Percentiles rank a stretch among this genome's conserved stretches.
Evolutionary conservation across 2,329 filamentous ascomycete species (phyloP).

Genomic region (Botryotinia narcissicola): DNA sequence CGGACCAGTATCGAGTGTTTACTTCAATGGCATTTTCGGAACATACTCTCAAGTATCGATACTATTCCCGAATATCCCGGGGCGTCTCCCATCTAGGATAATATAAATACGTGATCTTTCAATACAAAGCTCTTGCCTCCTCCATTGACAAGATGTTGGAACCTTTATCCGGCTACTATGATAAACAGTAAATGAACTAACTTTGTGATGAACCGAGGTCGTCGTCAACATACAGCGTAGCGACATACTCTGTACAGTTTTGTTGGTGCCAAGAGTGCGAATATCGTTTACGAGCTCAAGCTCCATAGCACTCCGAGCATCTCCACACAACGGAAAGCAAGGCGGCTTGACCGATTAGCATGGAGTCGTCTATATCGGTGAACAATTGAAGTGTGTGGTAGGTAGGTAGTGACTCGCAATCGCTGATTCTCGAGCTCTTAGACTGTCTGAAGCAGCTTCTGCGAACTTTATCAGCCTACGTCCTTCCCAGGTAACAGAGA

Average conservation of each 20-base stretch:
- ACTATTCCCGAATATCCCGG: neutral
- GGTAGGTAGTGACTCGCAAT: neutral
- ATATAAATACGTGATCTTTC: neutral
- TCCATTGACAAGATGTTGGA: neutral
- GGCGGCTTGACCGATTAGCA: neutral
- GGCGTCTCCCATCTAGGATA: neutral
- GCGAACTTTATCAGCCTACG: neutral
- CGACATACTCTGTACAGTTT: neutral
- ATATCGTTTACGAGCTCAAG: neutral
- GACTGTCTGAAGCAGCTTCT: neutral
- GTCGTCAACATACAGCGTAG: neutral
- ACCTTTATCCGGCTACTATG: neutral
- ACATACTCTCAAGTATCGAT: neutral
- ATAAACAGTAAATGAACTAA: neutral
- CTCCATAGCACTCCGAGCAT: slow-evolving; percentile 10
- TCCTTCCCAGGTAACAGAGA: neutral
- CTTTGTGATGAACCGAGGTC: neutral
- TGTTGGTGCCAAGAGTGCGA: neutral
- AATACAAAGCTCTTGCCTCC: neutral
- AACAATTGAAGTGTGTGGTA: neutral
- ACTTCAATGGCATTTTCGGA: neutral
- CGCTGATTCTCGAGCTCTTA: neutral
- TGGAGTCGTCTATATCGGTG: too few species aligned
- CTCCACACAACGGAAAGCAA: neutral
- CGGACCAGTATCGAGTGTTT: neutral